A percentile compares a stretch with the other conserved stretches of the same genome.
phyloP scores from a whole-genome alignment of 495 filamentous ascomycete genomes.

The Penicillium paradoxum region DNA sequence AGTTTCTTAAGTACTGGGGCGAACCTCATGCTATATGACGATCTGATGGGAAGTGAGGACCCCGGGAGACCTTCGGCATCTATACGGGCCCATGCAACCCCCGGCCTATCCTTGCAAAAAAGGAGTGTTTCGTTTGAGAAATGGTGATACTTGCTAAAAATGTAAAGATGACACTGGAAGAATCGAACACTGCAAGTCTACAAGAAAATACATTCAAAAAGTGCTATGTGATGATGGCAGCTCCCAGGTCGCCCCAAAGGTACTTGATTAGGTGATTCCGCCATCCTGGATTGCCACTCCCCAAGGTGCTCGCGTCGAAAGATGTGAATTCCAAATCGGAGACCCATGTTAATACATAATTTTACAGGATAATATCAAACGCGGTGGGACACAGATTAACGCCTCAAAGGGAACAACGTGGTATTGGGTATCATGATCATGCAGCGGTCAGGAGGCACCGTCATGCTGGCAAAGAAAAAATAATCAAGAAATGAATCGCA shows the following conservation, averaged over 20 bases:
- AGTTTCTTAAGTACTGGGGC: background rate
- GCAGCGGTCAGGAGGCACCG: constrained; percentile 4
- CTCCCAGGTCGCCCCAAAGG: constrained; percentile 1
- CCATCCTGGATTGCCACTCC: background rate
- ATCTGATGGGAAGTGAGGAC: constrained; percentile 8
- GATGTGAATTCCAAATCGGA: background rate
- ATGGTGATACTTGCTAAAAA: background rate
- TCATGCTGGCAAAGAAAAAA: constrained; percentile 2
- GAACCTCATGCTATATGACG: background rate
- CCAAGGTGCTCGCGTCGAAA: constrained; percentile 6
- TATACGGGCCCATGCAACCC: background rate
- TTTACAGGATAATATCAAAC: background rate
- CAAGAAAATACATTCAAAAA: background rate
- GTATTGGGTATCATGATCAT: constrained; percentile 23
- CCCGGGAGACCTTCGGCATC: background rate
- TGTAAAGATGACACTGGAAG: background rate
- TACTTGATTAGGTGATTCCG: constrained; percentile 5
- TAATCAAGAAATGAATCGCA: constrained; percentile 2
- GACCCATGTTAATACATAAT: constrained; percentile 7
- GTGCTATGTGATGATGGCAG: background rate
- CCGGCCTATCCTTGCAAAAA: background rate
- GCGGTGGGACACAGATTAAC: constrained; percentile 2
- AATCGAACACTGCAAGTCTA: background rate
- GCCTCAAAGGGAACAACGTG: constrained; percentile 16
- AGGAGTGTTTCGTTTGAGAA: background rate